Conservation (phyloP, 768 basidiomycete genomes). For the Sutorius australiensis region DNA sequence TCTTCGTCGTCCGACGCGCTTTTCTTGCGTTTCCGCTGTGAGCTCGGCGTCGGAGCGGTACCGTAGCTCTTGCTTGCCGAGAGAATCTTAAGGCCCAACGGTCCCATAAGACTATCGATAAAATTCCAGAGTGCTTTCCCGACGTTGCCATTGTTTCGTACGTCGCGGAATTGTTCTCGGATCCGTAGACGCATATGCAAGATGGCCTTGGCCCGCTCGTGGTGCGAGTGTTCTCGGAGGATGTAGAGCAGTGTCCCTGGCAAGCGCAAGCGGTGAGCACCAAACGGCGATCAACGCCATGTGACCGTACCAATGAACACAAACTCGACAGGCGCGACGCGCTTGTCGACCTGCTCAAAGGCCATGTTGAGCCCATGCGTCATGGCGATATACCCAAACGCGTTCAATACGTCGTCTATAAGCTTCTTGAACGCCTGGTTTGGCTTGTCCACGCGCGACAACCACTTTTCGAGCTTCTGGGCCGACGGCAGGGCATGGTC, state of each 20-base stretch:
- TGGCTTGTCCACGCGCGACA: conserved; percentile 37
- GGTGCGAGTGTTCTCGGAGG: conserved; percentile 38
- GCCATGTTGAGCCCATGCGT: conserved; percentile 39
- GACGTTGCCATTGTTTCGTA: conserved; percentile 59
- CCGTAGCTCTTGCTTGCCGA: conserved; percentile 19
- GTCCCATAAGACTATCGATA: conserved; percentile 41
- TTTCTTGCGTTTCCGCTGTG: conserved; percentile 31
- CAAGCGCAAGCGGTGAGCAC: neutral
- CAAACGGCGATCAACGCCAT: neutral
- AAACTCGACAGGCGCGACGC: conserved; percentile 73
- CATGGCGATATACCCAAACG: conserved; percentile 52
- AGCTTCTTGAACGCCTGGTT: conserved; percentile 45
- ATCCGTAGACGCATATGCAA: conserved; percentile 53
- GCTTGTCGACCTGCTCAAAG: conserved; percentile 52
- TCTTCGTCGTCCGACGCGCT: conserved; percentile 35
- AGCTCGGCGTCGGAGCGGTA: conserved; percentile 4
- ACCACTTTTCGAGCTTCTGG: conserved; percentile 51
- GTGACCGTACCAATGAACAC: conserved; percentile 65
- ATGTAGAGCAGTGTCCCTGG: conserved; percentile 68
- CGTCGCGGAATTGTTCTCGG: conserved; percentile 54
- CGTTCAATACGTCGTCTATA: conserved; percentile 51
- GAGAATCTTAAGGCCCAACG: conserved; percentile 30
- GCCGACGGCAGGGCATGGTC: conserved; percentile 50
- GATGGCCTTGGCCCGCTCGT: conserved; percentile 53
- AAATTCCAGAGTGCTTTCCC: conserved; percentile 56